Evolutionary conservation across 2,329 filamentous ascomycete genomes (phyloP), one percentile per base, ranked within the genome.

Genomic region (Ilyonectria robusta): DNA sequence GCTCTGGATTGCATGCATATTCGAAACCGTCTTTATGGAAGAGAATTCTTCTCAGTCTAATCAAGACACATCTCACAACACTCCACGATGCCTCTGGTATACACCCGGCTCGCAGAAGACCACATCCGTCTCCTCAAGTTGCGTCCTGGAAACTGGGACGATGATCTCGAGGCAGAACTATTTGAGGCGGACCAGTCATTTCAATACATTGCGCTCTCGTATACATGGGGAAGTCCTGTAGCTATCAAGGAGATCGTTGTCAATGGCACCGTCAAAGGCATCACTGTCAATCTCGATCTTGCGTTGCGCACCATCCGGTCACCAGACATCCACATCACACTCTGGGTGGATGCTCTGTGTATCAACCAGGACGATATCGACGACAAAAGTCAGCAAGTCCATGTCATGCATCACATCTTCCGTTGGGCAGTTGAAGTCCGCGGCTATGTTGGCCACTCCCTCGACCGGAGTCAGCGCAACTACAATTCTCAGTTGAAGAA

Each of bases 241-340:
- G 62, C 66, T 21, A 55, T 63, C 15, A 64, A 66, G 46, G 56
- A 71, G 6, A 68, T 77, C 26, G 31, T 59, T 5, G 58, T 78
- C n/a, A 74, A 78, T 50, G 67, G 68, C n/a, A 48, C 50, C 3
- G 17, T 55, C 10, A 68, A 70, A 6, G 17, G 40, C 9, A 72
- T 78, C 54, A 78, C 76, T 5, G 59, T 68, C 31, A 79, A 77
- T 50, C 69, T 79, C 15, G 72, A 78, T 19, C 66, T 72, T 23
- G 76, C 76, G 1, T 56, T 79, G 17, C 70, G 75, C 6, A 70
- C 76, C 6, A 54, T 78, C 35, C 75, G 76, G 11, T 65, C 62
- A 3, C 35, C 51, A 33, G 33, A 65, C 8, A 17, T 3, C n/a
- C 31, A 59, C 0, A 40, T 70, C 15, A 67, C 58, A 11, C 46